Base-by-base conservation (phyloP, 345 rosid species). In the Salix viminalis region DNA sequence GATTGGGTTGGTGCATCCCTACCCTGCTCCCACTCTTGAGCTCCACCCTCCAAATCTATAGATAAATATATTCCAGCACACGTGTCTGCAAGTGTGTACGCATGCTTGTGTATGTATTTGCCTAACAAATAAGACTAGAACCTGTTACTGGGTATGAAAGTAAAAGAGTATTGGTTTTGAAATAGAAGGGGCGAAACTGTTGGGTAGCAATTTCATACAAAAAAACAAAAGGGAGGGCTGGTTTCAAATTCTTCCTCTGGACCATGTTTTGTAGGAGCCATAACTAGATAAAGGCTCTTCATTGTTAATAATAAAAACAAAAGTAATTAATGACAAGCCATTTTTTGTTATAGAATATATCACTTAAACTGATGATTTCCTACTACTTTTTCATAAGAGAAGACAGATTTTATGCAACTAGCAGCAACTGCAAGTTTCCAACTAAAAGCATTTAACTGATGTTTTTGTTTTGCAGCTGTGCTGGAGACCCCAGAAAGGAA, bases 381-480 rank as follows among this genome's bases (percentile, higher is more conserved):
- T 70, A 16, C 18, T 60, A 62, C 4, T 2, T 64, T 71, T 46
- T 41, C 36, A 21, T 54, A 28, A 30, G 58, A 64, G n/a, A 69
- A 42, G 67, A 50, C 18, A 67, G 44, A 50, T 23, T 75, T 68
- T 52, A 42, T 16, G 54, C 44, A 48, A 24, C 42, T 26, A 14
- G 52, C 44, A 65, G 3, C 72, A 52, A 13, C 18, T 75, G 24
- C 68, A 54, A 23, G 42, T 12, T 62, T 71, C 66, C 21, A 46
- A 44, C 46, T 65, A 30, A 60, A 71, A 65, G 70, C 69, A 9
- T 58, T 76, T 65, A 69, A 81, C 37, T 7, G 44, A 12, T 46
- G 34, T 41, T 52, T 73, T 82, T 76, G 44, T 75, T 74, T 9
- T 82, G 83, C 89, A 96, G 98, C 98, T 84, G 78, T 86, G 32